These are phyloP conservation scores for Senecio squalidus DNA, from an alignment of 140 eudicot genomes.

Conservation along the genomic window DNA sequence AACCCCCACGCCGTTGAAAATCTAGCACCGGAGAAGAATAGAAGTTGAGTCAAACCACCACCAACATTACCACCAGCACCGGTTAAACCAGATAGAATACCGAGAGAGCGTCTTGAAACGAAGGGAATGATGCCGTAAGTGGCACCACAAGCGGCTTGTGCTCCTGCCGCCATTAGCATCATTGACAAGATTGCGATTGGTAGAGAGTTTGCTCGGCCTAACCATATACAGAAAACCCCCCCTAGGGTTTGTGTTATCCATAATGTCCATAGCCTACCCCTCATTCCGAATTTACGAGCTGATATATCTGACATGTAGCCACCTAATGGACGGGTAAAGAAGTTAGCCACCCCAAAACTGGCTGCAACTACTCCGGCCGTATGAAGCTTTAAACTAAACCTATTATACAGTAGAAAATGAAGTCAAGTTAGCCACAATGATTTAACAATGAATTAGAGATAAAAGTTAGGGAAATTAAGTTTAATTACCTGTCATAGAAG, in stretches of 20 bases:
- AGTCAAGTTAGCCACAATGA: not conserved
- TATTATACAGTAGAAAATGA: not conserved
- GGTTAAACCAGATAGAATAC: not conserved
- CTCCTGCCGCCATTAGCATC: not conserved
- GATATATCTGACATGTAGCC: not conserved
- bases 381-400: not conserved
- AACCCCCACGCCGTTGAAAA: not conserved
- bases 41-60: not conserved
- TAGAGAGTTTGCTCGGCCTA: not conserved
- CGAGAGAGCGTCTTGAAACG: not conserved
- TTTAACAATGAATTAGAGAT: not conserved
- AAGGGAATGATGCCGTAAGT: not conserved
- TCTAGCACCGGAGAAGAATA: not conserved
- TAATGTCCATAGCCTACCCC: not conserved
- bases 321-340: not conserved
- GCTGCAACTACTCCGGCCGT: not conserved
- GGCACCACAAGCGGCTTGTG: not conserved
- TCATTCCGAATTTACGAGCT: not conserved
- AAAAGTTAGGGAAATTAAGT: not conserved
- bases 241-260: not conserved
- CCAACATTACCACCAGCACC: not conserved
- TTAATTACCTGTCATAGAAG: conserved; percentile 55
- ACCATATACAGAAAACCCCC: not conserved
- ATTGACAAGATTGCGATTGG: not conserved
- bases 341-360: not conserved